These are phyloP conservation scores for Durotheca rogersii DNA, from an alignment of 495 filamentous ascomycete species.

Conservation along the genomic window DNA sequence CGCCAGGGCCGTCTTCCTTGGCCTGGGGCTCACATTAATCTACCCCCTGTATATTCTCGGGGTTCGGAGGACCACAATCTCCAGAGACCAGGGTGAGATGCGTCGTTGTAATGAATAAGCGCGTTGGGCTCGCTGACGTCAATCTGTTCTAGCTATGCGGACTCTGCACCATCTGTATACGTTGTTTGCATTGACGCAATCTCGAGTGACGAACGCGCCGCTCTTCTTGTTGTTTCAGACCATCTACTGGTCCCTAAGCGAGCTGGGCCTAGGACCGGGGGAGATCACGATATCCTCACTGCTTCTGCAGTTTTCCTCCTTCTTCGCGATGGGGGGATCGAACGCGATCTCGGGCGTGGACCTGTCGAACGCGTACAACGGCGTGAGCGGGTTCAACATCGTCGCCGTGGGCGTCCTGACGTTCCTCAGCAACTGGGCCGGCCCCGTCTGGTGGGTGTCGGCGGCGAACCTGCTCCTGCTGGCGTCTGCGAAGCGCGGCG, in stretches of 20 bases:
- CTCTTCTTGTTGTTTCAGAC: slow-evolving; percentile 73
- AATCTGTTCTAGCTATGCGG: slow-evolving; percentile 34
- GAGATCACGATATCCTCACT: slow-evolving; percentile 65
- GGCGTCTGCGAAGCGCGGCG: neutral
- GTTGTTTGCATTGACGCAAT: slow-evolving; percentile 84
- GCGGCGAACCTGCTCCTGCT: slow-evolving; percentile 58
- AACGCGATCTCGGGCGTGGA: slow-evolving; percentile 92
- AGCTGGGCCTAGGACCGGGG: slow-evolving; percentile 46
- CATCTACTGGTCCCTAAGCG: slow-evolving; percentile 54
- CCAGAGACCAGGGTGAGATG: slow-evolving; percentile 31
- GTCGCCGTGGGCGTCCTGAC: slow-evolving; percentile 73
- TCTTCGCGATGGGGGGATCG: slow-evolving; percentile 88
- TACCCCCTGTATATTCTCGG: slow-evolving; percentile 38
- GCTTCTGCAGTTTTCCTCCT: slow-evolving; percentile 71
- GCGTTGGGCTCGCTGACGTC: slow-evolving; percentile 16
- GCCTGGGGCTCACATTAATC: slow-evolving; percentile 47
- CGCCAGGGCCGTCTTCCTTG: slow-evolving; percentile 55
- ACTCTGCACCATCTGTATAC: slow-evolving; percentile 67
- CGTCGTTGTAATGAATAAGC: neutral
- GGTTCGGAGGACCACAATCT: slow-evolving; percentile 16
- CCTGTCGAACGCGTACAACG: slow-evolving; percentile 81
- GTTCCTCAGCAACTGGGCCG: slow-evolving; percentile 89
- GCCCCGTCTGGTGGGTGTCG: slow-evolving; percentile 80
- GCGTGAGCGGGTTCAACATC: slow-evolving; percentile 67
- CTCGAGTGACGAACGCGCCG: slow-evolving; percentile 76